A percentile compares a stretch with the other conserved stretches of the same genome.
Conservation (phyloP, 371 early-diverging fungal genomes). For the Encephalitozoon cuniculi region DNA sequence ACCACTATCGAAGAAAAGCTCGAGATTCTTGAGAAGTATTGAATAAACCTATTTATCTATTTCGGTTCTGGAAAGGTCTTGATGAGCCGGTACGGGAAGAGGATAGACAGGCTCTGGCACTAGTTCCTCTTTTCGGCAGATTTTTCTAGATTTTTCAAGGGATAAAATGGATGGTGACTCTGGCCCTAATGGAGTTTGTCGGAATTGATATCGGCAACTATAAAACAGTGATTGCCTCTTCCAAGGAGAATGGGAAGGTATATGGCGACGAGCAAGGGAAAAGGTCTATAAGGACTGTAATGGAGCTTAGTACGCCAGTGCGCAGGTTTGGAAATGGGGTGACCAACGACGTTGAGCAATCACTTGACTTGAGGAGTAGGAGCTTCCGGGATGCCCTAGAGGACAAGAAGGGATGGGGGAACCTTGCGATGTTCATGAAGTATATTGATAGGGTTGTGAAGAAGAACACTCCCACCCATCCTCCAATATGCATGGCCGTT, state of each 20-base stretch:
- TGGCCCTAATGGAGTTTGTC: constrained; percentile 30
- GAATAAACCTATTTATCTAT: constrained; percentile 2
- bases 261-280: constrained; percentile 47
- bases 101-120: no score
- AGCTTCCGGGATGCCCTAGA: constrained; percentile 23
- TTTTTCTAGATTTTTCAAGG: constrained; percentile 27
- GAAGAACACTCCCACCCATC: constrained; percentile 2
- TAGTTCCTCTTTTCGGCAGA: not conserved
- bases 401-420: not conserved
- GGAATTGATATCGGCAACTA: constrained; percentile 54
- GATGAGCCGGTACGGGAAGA: no score
- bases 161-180: not conserved
- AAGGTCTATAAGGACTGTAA: constrained; percentile 27
- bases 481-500: constrained; percentile 28
- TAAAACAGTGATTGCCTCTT: constrained; percentile 44
- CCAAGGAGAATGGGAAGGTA: constrained; percentile 37
- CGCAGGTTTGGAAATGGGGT: constrained; percentile 52
- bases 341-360: constrained; percentile 15
- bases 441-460: constrained; percentile 39
- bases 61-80: no score
- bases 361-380: constrained; percentile 26
- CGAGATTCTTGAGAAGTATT: constrained; percentile 36
- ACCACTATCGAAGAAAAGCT: constrained; percentile 44
- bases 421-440: constrained; percentile 47
- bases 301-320: constrained; percentile 40